Conservation (phyloP, 2,329 filamentous ascomycete genomes). For the Hymenoscyphus scutula region DNA sequence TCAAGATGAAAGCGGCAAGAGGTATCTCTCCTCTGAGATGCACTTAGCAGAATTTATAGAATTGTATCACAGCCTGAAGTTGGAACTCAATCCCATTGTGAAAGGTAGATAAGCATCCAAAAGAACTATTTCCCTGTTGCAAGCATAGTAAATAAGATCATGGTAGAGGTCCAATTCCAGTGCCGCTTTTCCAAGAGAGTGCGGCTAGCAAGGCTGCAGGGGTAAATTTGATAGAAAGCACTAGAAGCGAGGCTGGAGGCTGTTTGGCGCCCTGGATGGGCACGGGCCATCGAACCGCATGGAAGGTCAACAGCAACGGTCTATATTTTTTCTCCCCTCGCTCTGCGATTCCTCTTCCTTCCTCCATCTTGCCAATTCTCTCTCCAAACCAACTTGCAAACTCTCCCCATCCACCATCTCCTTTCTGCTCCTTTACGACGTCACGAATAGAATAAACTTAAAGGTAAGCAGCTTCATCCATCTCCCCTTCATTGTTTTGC, state of each 20-base stretch:
- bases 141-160: too few species aligned
- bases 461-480: slow-evolving; percentile 11
- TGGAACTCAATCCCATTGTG: too few species aligned
- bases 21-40: too few species aligned
- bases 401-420: slow-evolving; percentile 8
- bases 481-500: neutral
- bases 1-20: too few species aligned
- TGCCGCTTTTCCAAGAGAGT: neutral
- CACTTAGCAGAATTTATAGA: too few species aligned
- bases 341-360: neutral
- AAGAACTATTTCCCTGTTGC: too few species aligned
- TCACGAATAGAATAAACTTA: slow-evolving; percentile 18
- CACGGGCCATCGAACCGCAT: slow-evolving; percentile 12
- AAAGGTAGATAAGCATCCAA: too few species aligned
- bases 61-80: too few species aligned
- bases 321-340: slow-evolving; percentile 13
- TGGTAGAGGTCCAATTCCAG: too few species aligned
- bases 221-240: slow-evolving; percentile 8
- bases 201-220: slow-evolving; percentile 4
- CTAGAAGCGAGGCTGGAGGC: slow-evolving; percentile 13
- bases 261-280: neutral
- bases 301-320: slow-evolving; percentile 5
- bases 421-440: slow-evolving; percentile 8
- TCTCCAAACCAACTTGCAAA: slow-evolving; percentile 4
- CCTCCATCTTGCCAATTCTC: slow-evolving; percentile 12